A percentile compares a stretch with the other conserved stretches of the same genome.
Evolutionary conservation across 768 basidiomycete species (phyloP).

Genomic region (Suillus occidentalis): DNA sequence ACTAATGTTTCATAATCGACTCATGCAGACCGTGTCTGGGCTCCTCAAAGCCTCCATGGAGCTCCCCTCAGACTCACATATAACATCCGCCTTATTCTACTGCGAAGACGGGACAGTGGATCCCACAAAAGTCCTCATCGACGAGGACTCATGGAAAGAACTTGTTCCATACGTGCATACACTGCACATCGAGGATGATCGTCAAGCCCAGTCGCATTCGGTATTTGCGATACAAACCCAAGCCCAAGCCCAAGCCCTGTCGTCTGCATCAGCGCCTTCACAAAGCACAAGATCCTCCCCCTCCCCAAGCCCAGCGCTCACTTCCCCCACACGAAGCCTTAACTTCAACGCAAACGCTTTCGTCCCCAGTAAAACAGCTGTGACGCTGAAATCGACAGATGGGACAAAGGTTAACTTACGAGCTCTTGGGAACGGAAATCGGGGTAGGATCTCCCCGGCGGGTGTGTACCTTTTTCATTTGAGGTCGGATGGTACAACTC

Average conservation of each 20-base stretch:
- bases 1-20: neutral
- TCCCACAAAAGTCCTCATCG: constrained; percentile 20
- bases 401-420: constrained; percentile 18
- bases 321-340: constrained; percentile 15
- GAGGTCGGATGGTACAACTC: neutral
- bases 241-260: neutral
- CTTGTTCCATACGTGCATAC: constrained; percentile 32
- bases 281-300: constrained; percentile 4
- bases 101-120: constrained; percentile 32
- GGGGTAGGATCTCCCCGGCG: constrained; percentile 23
- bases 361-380: constrained; percentile 16
- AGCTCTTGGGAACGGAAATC: constrained; percentile 20
- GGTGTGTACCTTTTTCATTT: constrained; percentile 14
- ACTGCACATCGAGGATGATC: constrained; percentile 32
- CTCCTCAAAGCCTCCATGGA: constrained; percentile 25
- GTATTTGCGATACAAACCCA: constrained; percentile 4
- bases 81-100: constrained; percentile 28
- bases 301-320: neutral
- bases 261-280: constrained; percentile 6
- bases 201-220: neutral
- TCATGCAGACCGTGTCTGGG: constrained; percentile 23
- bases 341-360: constrained; percentile 28
- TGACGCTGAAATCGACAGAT: constrained; percentile 25
- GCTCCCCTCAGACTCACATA: constrained; percentile 20
- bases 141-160: constrained; percentile 35